A percentile compares a stretch with the other conserved stretches of the same genome.
These are phyloP conservation scores for Phoma sp. DNA, from an alignment of 2,329 filamentous ascomycete genomes.

Conservation along the genomic window DNA sequence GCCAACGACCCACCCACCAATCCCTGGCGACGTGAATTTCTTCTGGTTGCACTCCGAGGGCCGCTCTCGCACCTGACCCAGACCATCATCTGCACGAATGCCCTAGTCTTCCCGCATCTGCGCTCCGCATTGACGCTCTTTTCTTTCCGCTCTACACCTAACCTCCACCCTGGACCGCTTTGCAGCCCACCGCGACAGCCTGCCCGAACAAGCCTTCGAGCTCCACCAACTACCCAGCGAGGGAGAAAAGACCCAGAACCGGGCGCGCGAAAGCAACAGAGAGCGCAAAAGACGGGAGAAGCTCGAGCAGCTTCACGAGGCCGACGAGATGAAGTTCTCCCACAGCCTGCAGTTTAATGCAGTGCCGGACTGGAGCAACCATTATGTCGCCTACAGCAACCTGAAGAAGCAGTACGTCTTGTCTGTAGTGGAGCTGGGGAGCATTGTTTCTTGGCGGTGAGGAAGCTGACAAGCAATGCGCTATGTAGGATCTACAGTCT, in stretches of 20 bases:
- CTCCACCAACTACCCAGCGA: slow-evolving; percentile 35
- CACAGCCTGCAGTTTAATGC: slow-evolving; percentile 99
- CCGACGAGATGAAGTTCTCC: slow-evolving; percentile 98
- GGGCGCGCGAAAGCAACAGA: slow-evolving; percentile 30
- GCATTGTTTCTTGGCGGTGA: background rate
- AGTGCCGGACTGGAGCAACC: slow-evolving; percentile 98
- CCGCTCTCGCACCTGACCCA: slow-evolving; percentile 21
- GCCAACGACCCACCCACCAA: slow-evolving; percentile 15
- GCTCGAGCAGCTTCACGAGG: slow-evolving; percentile 72
- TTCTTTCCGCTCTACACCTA: slow-evolving; percentile 11
- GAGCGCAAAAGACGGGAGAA: slow-evolving; percentile 65
- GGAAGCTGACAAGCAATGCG: slow-evolving; percentile 30
- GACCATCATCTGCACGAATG: slow-evolving; percentile 13
- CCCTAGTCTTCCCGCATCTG: slow-evolving; percentile 15
- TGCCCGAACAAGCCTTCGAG: slow-evolving; percentile 36
- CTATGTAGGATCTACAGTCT: slow-evolving; percentile 83
- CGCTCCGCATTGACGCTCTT: slow-evolving; percentile 14
- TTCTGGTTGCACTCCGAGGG: slow-evolving; percentile 13
- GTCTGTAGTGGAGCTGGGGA: background rate
- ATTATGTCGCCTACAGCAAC: slow-evolving; percentile 98
- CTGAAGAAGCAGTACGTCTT: slow-evolving; percentile 89
- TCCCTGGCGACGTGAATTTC: slow-evolving; percentile 5
- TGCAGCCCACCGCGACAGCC: slow-evolving; percentile 25
- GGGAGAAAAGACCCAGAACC: background rate
- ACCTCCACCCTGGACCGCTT: slow-evolving; percentile 37